Percentiles rank a stretch among this genome's conserved stretches.
Conservation (phyloP, 352 stramenopile species). For the Hyaloperonospora brassicae region DNA sequence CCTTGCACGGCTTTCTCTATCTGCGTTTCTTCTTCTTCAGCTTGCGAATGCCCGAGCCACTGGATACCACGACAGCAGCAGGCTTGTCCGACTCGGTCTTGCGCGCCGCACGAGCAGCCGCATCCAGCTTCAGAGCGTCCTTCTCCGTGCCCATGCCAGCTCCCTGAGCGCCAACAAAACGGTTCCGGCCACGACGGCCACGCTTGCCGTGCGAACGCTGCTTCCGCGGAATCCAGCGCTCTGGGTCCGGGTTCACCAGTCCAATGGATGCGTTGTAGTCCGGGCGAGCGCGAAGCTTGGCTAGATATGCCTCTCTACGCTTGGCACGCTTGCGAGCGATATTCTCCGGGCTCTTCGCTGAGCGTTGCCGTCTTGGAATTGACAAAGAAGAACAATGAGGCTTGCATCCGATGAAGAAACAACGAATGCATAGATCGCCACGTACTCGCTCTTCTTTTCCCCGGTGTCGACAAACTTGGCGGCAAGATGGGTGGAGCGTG, state of each 20-base stretch:
- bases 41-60: constrained; percentile 63
- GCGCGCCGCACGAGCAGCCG: constrained; percentile 58
- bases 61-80: constrained; percentile 46
- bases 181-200: constrained; percentile 66
- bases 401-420: neutral
- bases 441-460: constrained; percentile 80
- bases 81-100: constrained; percentile 63
- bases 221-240: constrained; percentile 84
- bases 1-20: constrained; percentile 23
- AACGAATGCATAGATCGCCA: constrained; percentile 6
- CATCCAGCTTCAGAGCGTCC: constrained; percentile 75
- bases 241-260: constrained; percentile 64
- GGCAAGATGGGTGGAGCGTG: constrained; percentile 49
- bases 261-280: constrained; percentile 78
- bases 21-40: constrained; percentile 83
- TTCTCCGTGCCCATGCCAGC: constrained; percentile 74
- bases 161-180: constrained; percentile 76
- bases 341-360: constrained; percentile 61
- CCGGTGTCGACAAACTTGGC: constrained; percentile 48
- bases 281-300: constrained; percentile 44
- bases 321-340: constrained; percentile 71
- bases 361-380: constrained; percentile 46
- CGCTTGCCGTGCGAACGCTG: constrained; percentile 73
- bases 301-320: constrained; percentile 50
- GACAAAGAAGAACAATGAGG: constrained; percentile 8